phyloP scores from a whole-genome alignment of 768 basidiomycete genomes.

The Peribolospora baueri region DNA sequence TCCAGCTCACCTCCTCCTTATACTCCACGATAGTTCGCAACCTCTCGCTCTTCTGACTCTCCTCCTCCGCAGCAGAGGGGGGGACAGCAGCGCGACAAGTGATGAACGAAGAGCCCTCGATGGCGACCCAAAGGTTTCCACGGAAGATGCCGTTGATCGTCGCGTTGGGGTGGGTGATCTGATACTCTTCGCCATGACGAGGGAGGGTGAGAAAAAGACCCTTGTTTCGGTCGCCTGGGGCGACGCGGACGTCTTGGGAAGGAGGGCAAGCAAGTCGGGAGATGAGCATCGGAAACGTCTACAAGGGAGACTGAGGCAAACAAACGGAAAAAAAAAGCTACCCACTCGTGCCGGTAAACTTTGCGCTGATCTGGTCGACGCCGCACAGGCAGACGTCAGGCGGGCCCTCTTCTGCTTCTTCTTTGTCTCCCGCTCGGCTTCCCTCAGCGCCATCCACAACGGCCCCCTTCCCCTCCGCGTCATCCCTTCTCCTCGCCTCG shows the following conservation, averaged over 20 bases:
- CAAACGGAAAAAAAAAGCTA: neutral
- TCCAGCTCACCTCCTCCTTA: constrained; percentile 64
- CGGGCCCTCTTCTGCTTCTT: too few species aligned
- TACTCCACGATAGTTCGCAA: constrained; percentile 37
- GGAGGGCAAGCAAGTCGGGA: constrained; percentile 12
- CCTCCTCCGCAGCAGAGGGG: neutral
- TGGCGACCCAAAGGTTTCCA: constrained; percentile 74
- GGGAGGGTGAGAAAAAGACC: constrained; percentile 64
- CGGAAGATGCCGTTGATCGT: constrained; percentile 75
- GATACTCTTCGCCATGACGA: constrained; percentile 52
- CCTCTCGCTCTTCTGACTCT: neutral
- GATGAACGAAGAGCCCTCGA: constrained; percentile 28
- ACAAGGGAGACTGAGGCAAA: constrained; percentile 1
- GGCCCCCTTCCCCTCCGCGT: constrained; percentile 32
- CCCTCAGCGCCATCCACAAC: too few species aligned
- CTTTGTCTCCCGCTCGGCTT: too few species aligned
- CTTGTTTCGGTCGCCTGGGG: constrained; percentile 61
- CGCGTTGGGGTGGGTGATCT: constrained; percentile 72
- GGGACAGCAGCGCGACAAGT: neutral
- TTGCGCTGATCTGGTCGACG: constrained; percentile 73
- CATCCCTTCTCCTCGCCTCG: constrained; percentile 29
- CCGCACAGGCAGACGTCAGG: constrained; percentile 28
- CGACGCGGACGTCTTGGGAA: constrained; percentile 37
- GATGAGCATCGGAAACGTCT: constrained; percentile 5
- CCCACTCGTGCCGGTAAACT: constrained; percentile 54